Evolutionary conservation across 352 stramenopile genomes (phyloP).

Genomic region (Blastocystis sp.): DNA sequence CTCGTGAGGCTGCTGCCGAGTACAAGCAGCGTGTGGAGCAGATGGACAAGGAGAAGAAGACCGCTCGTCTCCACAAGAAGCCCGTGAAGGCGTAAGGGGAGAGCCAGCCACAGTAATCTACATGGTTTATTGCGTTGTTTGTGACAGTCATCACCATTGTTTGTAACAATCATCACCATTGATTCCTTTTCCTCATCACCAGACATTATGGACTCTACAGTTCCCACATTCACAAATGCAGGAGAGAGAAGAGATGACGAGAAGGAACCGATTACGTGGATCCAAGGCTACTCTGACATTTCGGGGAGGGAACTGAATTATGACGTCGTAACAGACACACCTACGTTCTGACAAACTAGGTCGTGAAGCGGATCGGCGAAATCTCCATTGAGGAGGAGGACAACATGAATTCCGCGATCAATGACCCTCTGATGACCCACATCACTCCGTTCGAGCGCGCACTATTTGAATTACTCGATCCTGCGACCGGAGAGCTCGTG

Average conservation of each 20-base stretch:
- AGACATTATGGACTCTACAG: background rate
- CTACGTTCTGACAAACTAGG: background rate
- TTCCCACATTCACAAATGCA: background rate
- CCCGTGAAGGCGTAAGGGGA: background rate
- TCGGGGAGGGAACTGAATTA: slow-evolving; percentile 8
- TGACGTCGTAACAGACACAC: background rate
- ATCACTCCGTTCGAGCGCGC: slow-evolving; percentile 37
- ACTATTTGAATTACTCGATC: slow-evolving; percentile 39
- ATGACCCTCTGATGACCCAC: slow-evolving; percentile 10
- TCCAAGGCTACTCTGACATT: slow-evolving; percentile 35
- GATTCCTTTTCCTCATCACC: too few species aligned
- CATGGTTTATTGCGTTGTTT: background rate
- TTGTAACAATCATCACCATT: too few species aligned
- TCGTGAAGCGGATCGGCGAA: slow-evolving; percentile 33
- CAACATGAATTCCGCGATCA: slow-evolving; percentile 13
- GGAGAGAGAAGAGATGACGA: background rate
- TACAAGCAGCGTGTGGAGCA: slow-evolving; percentile 44
- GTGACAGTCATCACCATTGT: too few species aligned
- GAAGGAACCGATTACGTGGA: slow-evolving; percentile 11
- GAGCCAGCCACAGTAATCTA: background rate
- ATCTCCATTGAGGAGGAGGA: slow-evolving; percentile 50
- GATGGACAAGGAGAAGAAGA: slow-evolving; percentile 21
- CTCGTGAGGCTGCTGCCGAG: too few species aligned
- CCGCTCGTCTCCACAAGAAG: background rate
- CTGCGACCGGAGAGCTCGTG: slow-evolving; percentile 32